Conservation (phyloP, 345 rosid genomes). For the Arabidopsis thaliana region TAIR10.1 NC_003076.8:18455001-18455500, state of each 20-base stretch:
- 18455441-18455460: slow-evolving; percentile 52
- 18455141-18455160: slow-evolving; percentile 41
- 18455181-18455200: slow-evolving; percentile 1
- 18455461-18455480: slow-evolving; percentile 61
- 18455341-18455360: background rate
- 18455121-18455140: slow-evolving; percentile 45
- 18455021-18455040: slow-evolving; percentile 51
- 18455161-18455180: slow-evolving; percentile 26
- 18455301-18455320: background rate
- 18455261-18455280: slow-evolving; percentile 17
- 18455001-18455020: slow-evolving; percentile 61
- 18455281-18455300: background rate
- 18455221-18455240: slow-evolving; percentile 22
- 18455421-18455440: slow-evolving; percentile 53
- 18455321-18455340: background rate
- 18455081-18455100: slow-evolving; percentile 56
- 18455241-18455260: background rate
- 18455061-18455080: slow-evolving; percentile 50
- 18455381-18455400: background rate
- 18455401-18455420: slow-evolving; percentile 40
- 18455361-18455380: background rate
- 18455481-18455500: slow-evolving; percentile 43
- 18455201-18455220: slow-evolving; percentile 2
- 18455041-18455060: slow-evolving; percentile 48
- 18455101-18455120: slow-evolving; percentile 46